Base-by-base conservation (phyloP, 2,329 filamentous ascomycete genomes). In the Penicillium sp. region DNA sequence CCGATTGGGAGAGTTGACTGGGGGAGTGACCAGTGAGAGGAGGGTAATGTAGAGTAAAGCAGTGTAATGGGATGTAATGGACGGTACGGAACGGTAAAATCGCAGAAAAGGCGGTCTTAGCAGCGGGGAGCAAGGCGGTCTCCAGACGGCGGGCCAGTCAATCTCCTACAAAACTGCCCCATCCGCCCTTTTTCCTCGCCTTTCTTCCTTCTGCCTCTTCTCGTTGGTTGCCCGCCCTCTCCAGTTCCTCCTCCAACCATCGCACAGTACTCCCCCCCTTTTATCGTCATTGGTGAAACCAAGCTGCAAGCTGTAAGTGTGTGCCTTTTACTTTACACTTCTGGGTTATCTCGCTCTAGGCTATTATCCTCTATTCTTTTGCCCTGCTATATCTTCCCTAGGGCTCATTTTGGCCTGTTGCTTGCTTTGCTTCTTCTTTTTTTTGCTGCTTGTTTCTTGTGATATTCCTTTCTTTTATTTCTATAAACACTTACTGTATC, bases 101-200 rank as follows among this genome's bases (percentile, higher is more conserved):
- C 54, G 50, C 58, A 56, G 58, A 58, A 57, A 59, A 52, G 54
- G 43, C 54, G 54, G 27, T 21, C 44, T 46, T 45, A 43, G 16
- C 43, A 54, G 56, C 40, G 27, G 42, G 39, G 43, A 56, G 31
- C 13, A 43, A 46, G 55, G 47, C 47, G 50, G 51, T 46, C 40
- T 24, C 32, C 22, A 21, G 14, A 16, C 32, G 36, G 44, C 27
- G 39, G 48, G 45, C 61, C 59, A 62, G 56, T 61, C 68, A 71
- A 60, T 67, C 61, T 63, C 60, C 59, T 73, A 74, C 70, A 74
- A 65, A 74, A 74, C 52, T 73, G 71, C 70, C 68, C 71, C 71
- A 73, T 73, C 69, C 70, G 68, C 70, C 61, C 66, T 67, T 67
- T 65, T 68, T 62, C 67, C 65, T 64, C 62, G 63, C 59, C 65